Percentiles rank a stretch among this genome's conserved stretches.
phyloP scores from a whole-genome alignment of 2,329 filamentous ascomycete species.

The Stemphylium lycopersici region DNA sequence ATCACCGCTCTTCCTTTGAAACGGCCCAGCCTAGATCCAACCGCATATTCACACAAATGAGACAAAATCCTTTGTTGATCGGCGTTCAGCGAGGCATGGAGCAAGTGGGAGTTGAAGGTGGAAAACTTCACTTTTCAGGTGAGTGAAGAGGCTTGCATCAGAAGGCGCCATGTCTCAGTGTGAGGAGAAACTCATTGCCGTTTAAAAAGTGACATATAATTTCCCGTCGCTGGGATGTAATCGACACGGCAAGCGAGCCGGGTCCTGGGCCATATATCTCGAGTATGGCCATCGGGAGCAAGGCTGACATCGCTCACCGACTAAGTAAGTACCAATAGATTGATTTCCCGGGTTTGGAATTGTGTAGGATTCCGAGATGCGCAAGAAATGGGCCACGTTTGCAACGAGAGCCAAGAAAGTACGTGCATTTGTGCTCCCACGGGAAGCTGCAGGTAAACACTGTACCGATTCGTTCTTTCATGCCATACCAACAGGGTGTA shows the following conservation, averaged over 20 bases:
- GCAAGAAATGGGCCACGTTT: slow-evolving; percentile 43
- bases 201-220: background rate
- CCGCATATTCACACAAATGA: slow-evolving; percentile 16
- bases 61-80: slow-evolving; percentile 26
- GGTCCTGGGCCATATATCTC: slow-evolving; percentile 20
- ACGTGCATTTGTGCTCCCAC: slow-evolving; percentile 40
- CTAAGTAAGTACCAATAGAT: slow-evolving; percentile 24
- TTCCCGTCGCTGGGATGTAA: background rate
- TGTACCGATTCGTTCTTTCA: slow-evolving; percentile 33
- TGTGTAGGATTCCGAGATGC: slow-evolving; percentile 23
- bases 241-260: slow-evolving; percentile 2
- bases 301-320: slow-evolving; percentile 22
- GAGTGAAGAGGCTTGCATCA: slow-evolving; percentile 21
- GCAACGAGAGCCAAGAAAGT: slow-evolving; percentile 29
- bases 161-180: slow-evolving; percentile 17
- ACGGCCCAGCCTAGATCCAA: slow-evolving; percentile 17
- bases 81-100: slow-evolving; percentile 27
- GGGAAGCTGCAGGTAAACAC: slow-evolving; percentile 41
- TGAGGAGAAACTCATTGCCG: background rate
- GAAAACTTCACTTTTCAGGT: slow-evolving; percentile 10
- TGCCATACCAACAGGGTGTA: slow-evolving; percentile 23
- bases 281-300: slow-evolving; percentile 31
- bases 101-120: slow-evolving; percentile 16
- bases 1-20: slow-evolving; percentile 26
- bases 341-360: slow-evolving; percentile 8